These are phyloP conservation scores for Rubia peregrina DNA, from an alignment of 305 asterid genomes.

Conservation along the genomic window DNA sequence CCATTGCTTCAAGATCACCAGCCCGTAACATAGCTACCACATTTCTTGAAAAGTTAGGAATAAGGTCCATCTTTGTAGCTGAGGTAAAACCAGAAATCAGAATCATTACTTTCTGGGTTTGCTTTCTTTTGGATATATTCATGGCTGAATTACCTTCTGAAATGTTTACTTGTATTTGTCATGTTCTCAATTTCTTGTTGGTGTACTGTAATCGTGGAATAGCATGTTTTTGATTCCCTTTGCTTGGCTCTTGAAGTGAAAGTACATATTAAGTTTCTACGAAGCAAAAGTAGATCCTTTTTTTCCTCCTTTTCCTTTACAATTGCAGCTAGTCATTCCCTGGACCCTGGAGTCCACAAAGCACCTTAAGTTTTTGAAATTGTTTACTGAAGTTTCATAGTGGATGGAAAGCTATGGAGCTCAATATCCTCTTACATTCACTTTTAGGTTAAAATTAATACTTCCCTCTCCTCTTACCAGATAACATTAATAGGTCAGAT, in stretches of 20 bases:
- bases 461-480: too few species aligned
- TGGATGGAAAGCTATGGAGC: background rate
- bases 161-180: background rate
- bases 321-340: background rate
- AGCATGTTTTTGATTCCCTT: background rate
- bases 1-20: slow-evolving; percentile 81
- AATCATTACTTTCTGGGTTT: background rate
- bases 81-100: slow-evolving; percentile 33
- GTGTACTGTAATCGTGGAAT: background rate
- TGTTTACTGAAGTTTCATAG: background rate
- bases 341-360: background rate
- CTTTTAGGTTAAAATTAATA: background rate
- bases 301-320: background rate
- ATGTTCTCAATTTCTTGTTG: background rate
- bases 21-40: slow-evolving; percentile 63
- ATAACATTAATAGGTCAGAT: too few species aligned
- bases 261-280: background rate
- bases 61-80: slow-evolving; percentile 59
- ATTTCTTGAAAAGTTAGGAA: slow-evolving; percentile 51
- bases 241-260: background rate
- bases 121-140: background rate
- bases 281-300: background rate
- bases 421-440: background rate
- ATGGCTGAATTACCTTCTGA: background rate
- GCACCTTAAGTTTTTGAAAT: background rate